Evolutionary conservation across 352 stramenopile species (phyloP), one percentile per base, ranked within the genome.

Genomic region (Pythium chondricola): DNA sequence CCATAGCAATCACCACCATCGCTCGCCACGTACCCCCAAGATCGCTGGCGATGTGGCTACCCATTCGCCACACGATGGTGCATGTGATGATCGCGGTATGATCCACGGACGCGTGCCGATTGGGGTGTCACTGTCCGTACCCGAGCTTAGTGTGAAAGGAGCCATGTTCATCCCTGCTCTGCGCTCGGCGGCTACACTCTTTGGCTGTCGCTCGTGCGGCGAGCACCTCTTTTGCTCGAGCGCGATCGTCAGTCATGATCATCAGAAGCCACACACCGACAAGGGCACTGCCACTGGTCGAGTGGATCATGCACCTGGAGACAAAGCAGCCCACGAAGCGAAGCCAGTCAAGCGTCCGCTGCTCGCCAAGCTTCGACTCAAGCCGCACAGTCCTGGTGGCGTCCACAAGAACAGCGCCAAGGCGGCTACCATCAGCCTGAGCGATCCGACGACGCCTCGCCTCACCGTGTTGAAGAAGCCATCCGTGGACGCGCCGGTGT

Each of bases 101-200:
- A 48, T 88, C 18, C 63, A 71, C 10, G 70, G 67, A 16, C 62
- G 52, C 33, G 52, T 89, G 1, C 73, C 77, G 1, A 75, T 61
- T 11, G 77, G 77, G 0, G 85, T 85, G 26, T 72, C 52, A 17
- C 59, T 88, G 8, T 86, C 74, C 16, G 16, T 72, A 22, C 62
- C 64, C 26, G 27, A 44, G 13, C 26, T 43, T 21, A n/a, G 46
- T 16, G 50, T 42, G 10, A 55, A 42, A 30, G 37, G 33, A 0
- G 29, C 62, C 2, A 64, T 65, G 30, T 90, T 90, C 44, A 79
- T 93, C 26, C 81, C 81, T 27, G 63, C 78, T 10, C 44, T 90
- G 29, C 69, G 76, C 9, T 88, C 74, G 3, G 89, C 89, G 75
- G 78, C 69, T 11, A 76, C 78, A 3, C 57, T 83, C 37, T 86